These are phyloP conservation scores for Pseudomonodictys pantanalensis DNA, from an alignment of 495 filamentous ascomycete genomes.

Conservation along the genomic window DNA sequence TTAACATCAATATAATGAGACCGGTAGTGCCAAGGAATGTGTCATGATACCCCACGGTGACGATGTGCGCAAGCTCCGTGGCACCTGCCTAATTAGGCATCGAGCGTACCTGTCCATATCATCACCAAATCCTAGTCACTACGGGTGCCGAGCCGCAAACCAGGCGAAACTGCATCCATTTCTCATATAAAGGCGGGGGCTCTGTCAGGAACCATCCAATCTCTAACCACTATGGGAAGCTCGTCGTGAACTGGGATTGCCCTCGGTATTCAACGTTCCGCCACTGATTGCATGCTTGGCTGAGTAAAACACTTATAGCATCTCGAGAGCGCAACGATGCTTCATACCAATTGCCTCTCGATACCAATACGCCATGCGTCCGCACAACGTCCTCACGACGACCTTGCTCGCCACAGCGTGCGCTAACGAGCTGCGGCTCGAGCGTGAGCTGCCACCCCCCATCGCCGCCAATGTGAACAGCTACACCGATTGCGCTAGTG, in stretches of 20 bases:
- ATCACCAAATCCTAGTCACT: not conserved
- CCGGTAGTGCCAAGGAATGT: too few relatives aligned
- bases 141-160: constrained; percentile 17
- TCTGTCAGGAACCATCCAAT: constrained; percentile 14
- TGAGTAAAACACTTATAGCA: not conserved
- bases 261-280: constrained; percentile 3
- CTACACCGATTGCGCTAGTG: constrained; percentile 30
- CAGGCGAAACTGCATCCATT: constrained; percentile 2
- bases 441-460: constrained; percentile 8
- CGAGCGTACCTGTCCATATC: not conserved
- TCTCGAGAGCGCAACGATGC: not conserved
- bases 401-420: constrained; percentile 5
- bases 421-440: constrained; percentile 15
- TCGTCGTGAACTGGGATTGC: constrained; percentile 3
- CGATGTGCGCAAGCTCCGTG: too few relatives aligned
- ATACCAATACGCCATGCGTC: constrained; percentile 1
- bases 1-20: too few relatives aligned
- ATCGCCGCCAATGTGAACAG: constrained; percentile 14
- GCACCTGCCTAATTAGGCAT: constrained; percentile 13
- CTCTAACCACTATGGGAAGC: constrained; percentile 14
- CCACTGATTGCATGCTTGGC: constrained; percentile 6
- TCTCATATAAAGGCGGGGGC: constrained; percentile 19
- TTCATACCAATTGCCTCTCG: not conserved
- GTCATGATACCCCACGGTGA: too few relatives aligned
- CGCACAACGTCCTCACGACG: not conserved